Conservation (phyloP, 345 rosid species). For the sweet orange (Citrus sinensis) region DNA sequence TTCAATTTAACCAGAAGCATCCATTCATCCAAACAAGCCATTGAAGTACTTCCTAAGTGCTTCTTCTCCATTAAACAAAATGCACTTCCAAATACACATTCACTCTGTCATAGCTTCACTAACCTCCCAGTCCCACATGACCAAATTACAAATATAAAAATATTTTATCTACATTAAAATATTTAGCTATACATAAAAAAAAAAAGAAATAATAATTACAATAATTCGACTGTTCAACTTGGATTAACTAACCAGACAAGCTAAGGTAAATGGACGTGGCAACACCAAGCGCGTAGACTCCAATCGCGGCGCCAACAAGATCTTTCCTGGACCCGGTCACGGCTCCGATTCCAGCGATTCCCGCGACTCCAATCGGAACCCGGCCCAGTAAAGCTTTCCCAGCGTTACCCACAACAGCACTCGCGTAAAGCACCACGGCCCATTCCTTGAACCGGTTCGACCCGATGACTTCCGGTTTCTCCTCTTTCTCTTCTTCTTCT, state of each 20-base stretch:
- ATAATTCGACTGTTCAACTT: not conserved
- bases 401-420: constrained; percentile 58
- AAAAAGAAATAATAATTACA: no score
- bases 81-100: not conserved
- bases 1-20: not conserved
- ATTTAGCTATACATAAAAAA: not conserved
- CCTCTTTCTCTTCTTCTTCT: not conserved
- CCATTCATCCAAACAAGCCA: not conserved
- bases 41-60: not conserved
- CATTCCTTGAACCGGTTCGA: constrained; percentile 50
- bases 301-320: constrained; percentile 61
- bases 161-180: not conserved
- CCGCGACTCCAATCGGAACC: constrained; percentile 66
- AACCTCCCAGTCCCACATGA: not conserved
- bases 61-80: not conserved
- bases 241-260: constrained; percentile 39
- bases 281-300: constrained; percentile 73
- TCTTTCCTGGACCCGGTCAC: constrained; percentile 47
- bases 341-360: constrained; percentile 70
- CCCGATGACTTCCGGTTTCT: constrained; percentile 21
- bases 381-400: constrained; percentile 55
- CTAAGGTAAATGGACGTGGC: constrained; percentile 67
- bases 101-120: not conserved
- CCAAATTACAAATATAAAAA: not conserved
- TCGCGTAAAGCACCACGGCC: constrained; percentile 62